A percentile compares a stretch with the other conserved stretches of the same genome.
These are phyloP conservation scores for Penicillium crustosum DNA, from an alignment of 2,329 filamentous ascomycete genomes.

Conservation along the genomic window DNA sequence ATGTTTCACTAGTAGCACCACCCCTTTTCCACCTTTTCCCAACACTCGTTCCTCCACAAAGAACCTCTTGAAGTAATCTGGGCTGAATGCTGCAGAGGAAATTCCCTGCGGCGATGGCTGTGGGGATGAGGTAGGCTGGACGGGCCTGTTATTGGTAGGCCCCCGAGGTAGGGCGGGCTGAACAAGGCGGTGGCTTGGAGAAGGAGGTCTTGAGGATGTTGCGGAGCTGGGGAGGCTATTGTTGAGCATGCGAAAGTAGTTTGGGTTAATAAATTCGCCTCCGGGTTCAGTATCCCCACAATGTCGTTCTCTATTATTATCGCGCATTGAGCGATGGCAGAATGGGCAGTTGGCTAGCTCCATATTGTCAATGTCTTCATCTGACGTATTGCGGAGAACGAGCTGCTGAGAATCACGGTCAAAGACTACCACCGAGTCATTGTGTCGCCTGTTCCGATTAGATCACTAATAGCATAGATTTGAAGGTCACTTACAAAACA, in stretches of 20 bases:
- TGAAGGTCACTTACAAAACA: constrained; percentile 41
- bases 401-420: constrained; percentile 83
- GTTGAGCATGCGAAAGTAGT: constrained; percentile 93
- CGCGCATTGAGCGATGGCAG: constrained; percentile 72
- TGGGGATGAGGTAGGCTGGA: constrained; percentile 46
- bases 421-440: constrained; percentile 87
- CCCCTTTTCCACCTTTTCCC: constrained; percentile 87
- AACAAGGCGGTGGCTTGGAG: constrained; percentile 51
- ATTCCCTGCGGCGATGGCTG: constrained; percentile 68
- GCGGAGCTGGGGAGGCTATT: constrained; percentile 55
- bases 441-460: constrained; percentile 68
- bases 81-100: constrained; percentile 81
- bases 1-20: constrained; percentile 91
- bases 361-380: constrained; percentile 49
- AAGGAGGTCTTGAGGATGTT: constrained; percentile 46
- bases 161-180: constrained; percentile 47
- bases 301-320: constrained; percentile 44
- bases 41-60: constrained; percentile 87
- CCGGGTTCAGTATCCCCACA: constrained; percentile 33
- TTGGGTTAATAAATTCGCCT: constrained; percentile 78
- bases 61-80: constrained; percentile 88
- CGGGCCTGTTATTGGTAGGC: constrained; percentile 51
- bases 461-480: constrained; percentile 1
- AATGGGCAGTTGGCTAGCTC: constrained; percentile 78
- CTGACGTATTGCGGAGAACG: constrained; percentile 67